Percentiles rank a stretch among this genome's conserved stretches.
These are phyloP conservation scores for Nicotiana sylvestris DNA, from an alignment of 257 asterid genomes.

Conservation along the genomic window DNA sequence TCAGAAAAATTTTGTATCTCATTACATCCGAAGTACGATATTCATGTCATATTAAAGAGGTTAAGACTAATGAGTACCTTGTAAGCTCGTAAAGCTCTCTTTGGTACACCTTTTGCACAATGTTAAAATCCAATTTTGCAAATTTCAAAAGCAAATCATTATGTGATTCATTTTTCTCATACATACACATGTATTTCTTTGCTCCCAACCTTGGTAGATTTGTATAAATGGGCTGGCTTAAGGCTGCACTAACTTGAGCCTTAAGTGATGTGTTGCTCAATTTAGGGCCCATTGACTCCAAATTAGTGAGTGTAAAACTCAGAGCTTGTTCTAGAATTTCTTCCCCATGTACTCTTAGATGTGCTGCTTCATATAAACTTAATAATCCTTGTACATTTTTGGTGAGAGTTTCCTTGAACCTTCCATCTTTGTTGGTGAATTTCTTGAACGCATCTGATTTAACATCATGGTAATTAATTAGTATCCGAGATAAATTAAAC, in stretches of 20 bases:
- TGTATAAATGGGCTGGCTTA: background rate
- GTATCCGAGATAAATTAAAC: background rate
- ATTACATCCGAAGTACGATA: too few species aligned
- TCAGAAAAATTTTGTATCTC: too few species aligned
- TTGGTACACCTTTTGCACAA: background rate
- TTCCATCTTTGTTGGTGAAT: background rate
- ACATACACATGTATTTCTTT: background rate
- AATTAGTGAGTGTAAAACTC: background rate
- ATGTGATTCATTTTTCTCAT: background rate
- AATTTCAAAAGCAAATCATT: background rate
- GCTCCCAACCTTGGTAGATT: background rate
- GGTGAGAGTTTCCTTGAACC: background rate
- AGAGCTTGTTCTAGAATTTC: slow-evolving; percentile 14
- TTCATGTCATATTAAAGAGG: too few species aligned
- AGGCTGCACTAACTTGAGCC: slow-evolving; percentile 7
- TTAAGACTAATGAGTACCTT: background rate
- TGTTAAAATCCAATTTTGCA: background rate
- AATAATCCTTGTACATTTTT: background rate
- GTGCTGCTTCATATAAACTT: slow-evolving; percentile 14
- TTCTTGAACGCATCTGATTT: slow-evolving; percentile 8
- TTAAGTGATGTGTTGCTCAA: background rate
- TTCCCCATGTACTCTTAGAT: slow-evolving; percentile 12
- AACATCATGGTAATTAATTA: background rate
- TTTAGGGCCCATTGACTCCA: background rate
- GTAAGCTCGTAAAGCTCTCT: background rate